Conservation (phyloP, 768 basidiomycete genomes). For the Russula sp. region DNA sequence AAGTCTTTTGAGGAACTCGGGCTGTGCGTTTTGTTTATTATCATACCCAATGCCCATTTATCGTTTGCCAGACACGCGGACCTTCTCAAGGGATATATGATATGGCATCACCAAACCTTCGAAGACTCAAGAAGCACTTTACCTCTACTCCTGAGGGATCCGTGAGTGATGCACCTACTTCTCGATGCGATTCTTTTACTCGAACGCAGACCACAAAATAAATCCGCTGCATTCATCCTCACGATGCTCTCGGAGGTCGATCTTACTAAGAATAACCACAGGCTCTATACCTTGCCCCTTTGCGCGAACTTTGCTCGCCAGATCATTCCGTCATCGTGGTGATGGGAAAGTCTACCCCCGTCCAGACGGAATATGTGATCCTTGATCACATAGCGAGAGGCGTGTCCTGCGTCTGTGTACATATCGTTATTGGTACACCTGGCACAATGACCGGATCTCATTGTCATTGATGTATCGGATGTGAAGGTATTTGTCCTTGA, state of each 20-base stretch:
- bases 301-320: conserved; percentile 97
- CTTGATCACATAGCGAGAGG: conserved; percentile 74
- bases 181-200: conserved; percentile 13
- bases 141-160: conserved; percentile 83
- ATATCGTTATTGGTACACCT: conserved; percentile 93
- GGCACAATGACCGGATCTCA: conserved; percentile 91
- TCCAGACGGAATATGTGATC: conserved; percentile 95
- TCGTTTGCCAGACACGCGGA: conserved; percentile 61
- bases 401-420: conserved; percentile 70
- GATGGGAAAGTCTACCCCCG: conserved; percentile 95
- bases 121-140: conserved; percentile 98
- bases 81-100: conserved; percentile 88
- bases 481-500: conserved; percentile 95
- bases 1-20: conserved; percentile 93
- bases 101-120: conserved; percentile 96
- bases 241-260: conserved; percentile 96
- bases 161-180: conserved; percentile 50
- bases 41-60: conserved; percentile 39
- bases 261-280: conserved; percentile 81
- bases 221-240: conserved; percentile 96
- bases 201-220: conserved; percentile 82
- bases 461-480: conserved; percentile 76
- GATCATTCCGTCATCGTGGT: conserved; percentile 90
- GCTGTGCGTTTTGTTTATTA: conserved; percentile 76
- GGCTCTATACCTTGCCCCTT: conserved; percentile 95